Base-by-base conservation (phyloP, 192 early-diverging fungal species). In the Chytriomyces confervae region DNA sequence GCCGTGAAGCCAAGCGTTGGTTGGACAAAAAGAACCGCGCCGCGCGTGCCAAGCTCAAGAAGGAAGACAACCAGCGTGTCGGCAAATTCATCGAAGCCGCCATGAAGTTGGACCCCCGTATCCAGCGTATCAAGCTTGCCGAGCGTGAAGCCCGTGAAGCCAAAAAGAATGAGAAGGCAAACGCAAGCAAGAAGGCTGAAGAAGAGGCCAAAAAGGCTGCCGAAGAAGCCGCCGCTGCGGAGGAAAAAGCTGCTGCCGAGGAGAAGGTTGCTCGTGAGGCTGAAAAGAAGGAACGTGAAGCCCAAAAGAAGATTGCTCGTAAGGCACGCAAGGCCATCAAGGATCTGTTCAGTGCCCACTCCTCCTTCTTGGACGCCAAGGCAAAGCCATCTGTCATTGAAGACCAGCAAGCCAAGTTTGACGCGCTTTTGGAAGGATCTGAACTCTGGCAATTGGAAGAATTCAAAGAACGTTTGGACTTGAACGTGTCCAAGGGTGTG, bases 1-100 rank as follows among this genome's bases (percentile, higher is more conserved):
- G 89, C 87, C 94, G 98, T 79, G 98, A 99, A 83, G 93, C 98
- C 83, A 98, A 95, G 91, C 90, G 98, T 61, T 96, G 91, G 82
- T 87, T 95, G 76, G 98, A 99, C 83, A 86, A 90, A 79, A 96
- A 97, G 90, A 99, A 99, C 92, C 89, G 90, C 84, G 92, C 94
- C 83, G 92, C 94, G 82, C 92, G 98, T 51, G 89, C 92, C 53
- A 91, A 92, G 79, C 89, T 87, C 74, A 99, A 99, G 94, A 99
- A 98, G 90, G 96, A 98, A 83, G 98, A 99, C 87, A 97, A 91
- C 82, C 88, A 92, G 74, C 92, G 98, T 76, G 78, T 98, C 29
- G 91, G 89, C 80, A 89, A 88, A 62, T 84, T 98, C 68, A 95
- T 97, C 48, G 95, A 96, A 76, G 88, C 91, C 45, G 95, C 95